These are phyloP conservation scores for Cinchona pubescens DNA, from an alignment of 257 asterid species.

Conservation along the genomic window DNA sequence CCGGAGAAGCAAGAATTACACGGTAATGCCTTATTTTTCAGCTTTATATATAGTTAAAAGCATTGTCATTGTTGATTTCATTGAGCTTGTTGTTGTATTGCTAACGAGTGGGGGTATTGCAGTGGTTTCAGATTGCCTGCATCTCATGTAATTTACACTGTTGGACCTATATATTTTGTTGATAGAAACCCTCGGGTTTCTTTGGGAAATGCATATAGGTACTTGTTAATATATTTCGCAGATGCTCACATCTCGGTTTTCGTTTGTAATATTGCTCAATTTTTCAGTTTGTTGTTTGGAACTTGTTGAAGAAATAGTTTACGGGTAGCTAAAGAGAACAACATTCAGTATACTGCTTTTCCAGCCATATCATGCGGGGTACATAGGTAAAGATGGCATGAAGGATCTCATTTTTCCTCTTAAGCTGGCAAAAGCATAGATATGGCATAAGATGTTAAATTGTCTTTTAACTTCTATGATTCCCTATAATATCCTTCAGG, in stretches of 20 bases:
- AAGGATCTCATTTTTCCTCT: not conserved
- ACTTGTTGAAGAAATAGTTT: slow-evolving; percentile 72
- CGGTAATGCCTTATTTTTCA: slow-evolving; percentile 36
- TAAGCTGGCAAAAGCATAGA: not conserved
- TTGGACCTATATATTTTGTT: slow-evolving; percentile 76
- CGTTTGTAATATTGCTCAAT: not conserved
- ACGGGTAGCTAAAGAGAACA: slow-evolving; percentile 64
- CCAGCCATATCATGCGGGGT: slow-evolving; percentile 95
- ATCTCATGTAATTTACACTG: slow-evolving; percentile 92
- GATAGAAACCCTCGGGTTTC: slow-evolving; percentile 59
- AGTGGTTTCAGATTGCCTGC: slow-evolving; percentile 92
- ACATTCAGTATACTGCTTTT: slow-evolving; percentile 77
- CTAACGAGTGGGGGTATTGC: slow-evolving; percentile 29
- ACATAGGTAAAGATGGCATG: slow-evolving; percentile 40
- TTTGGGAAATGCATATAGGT: slow-evolving; percentile 81
- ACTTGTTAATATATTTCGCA: slow-evolving; percentile 12
- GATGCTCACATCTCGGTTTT: not conserved
- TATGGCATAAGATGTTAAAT: slow-evolving; percentile 1
- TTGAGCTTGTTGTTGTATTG: not conserved
- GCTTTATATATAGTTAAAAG: not conserved
- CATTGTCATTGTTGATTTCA: not conserved
- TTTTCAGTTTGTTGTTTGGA: slow-evolving; percentile 13
- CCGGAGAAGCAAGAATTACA: slow-evolving; percentile 98
- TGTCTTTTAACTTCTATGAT: slow-evolving; percentile 10
- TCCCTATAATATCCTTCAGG: slow-evolving; percentile 42